Percentiles rank a stretch among this genome's conserved stretches.
phyloP scores from a whole-genome alignment of 495 filamentous ascomycete genomes.

The Tetracladium marchalianum region DNA sequence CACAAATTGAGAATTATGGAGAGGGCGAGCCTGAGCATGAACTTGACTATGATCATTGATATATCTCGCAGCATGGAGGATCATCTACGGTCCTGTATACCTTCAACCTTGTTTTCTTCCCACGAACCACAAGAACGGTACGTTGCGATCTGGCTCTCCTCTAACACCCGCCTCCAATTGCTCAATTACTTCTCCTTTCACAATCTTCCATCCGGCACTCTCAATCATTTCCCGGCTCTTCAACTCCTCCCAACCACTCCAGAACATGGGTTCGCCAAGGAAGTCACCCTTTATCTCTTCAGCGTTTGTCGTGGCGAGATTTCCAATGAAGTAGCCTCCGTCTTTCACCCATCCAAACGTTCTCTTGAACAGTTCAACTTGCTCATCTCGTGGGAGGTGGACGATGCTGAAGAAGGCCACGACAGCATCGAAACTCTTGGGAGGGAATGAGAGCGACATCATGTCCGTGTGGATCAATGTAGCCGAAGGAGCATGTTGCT shows the following conservation, averaged over 20 bases:
- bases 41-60: too few relatives aligned
- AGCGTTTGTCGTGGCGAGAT: constrained; percentile 24
- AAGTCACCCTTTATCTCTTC: constrained; percentile 8
- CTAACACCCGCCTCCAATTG: constrained; percentile 15
- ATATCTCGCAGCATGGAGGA: too few relatives aligned
- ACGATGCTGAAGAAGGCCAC: constrained; percentile 34
- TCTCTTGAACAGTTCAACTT: constrained; percentile 22
- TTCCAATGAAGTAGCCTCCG: constrained; percentile 29
- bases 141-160: constrained; percentile 8
- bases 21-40: too few relatives aligned
- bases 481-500: constrained; percentile 5
- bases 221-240: constrained; percentile 35
- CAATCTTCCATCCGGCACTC: constrained; percentile 10
- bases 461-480: constrained; percentile 30
- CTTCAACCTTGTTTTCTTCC: neutral
- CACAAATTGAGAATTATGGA: too few relatives aligned
- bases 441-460: constrained; percentile 25
- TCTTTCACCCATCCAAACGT: constrained; percentile 31
- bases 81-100: too few relatives aligned
- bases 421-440: constrained; percentile 27
- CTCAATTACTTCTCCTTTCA: constrained; percentile 20
- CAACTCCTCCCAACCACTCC: constrained; percentile 30
- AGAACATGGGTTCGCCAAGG: constrained; percentile 30
- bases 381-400: constrained; percentile 34
- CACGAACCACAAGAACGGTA: neutral